These are phyloP conservation scores for Chenopodium album DNA, from an alignment of 148 eudicot species.

Conservation along the genomic window DNA sequence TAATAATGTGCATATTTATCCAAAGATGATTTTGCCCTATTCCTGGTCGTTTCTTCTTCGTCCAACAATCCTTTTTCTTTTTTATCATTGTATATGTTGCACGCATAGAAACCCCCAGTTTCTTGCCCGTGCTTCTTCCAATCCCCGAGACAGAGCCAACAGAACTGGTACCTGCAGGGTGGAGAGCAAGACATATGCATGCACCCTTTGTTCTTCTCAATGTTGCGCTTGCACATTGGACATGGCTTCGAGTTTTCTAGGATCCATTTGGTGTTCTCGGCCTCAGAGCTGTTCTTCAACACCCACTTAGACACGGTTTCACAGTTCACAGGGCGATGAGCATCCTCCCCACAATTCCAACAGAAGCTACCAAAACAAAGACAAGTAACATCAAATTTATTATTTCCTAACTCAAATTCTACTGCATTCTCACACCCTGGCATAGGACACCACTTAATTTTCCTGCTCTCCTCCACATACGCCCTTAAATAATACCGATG, in stretches of 20 bases:
- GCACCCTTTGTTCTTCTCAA: slow-evolving; percentile 73
- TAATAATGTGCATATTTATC: slow-evolving; percentile 47
- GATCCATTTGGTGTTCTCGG: slow-evolving; percentile 37
- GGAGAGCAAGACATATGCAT: slow-evolving; percentile 72
- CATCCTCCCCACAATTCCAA: slow-evolving; percentile 72
- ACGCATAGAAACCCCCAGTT: slow-evolving; percentile 56
- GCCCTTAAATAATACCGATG: slow-evolving; percentile 52
- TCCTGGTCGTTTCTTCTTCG: slow-evolving; percentile 33
- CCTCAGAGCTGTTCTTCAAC: slow-evolving; percentile 53
- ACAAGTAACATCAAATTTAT: slow-evolving; percentile 50
- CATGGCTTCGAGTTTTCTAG: slow-evolving; percentile 69
- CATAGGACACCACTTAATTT: slow-evolving; percentile 78
- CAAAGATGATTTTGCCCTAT: slow-evolving; percentile 38
- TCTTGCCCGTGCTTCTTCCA: slow-evolving; percentile 48
- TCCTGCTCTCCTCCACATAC: slow-evolving; percentile 61
- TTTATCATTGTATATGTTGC: slow-evolving; percentile 45
- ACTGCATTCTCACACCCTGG: slow-evolving; percentile 47
- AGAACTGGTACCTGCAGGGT: slow-evolving; percentile 64
- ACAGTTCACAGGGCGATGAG: slow-evolving; percentile 66
- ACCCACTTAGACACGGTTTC: slow-evolving; percentile 58
- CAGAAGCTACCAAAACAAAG: slow-evolving; percentile 46
- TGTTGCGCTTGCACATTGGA: slow-evolving; percentile 65
- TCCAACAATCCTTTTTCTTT: slow-evolving; percentile 40
- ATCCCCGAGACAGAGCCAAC: slow-evolving; percentile 66
- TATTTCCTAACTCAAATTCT: neutral